Conservation (phyloP, 805 yeast genomes). For the Clavispora asparagi region DNA sequence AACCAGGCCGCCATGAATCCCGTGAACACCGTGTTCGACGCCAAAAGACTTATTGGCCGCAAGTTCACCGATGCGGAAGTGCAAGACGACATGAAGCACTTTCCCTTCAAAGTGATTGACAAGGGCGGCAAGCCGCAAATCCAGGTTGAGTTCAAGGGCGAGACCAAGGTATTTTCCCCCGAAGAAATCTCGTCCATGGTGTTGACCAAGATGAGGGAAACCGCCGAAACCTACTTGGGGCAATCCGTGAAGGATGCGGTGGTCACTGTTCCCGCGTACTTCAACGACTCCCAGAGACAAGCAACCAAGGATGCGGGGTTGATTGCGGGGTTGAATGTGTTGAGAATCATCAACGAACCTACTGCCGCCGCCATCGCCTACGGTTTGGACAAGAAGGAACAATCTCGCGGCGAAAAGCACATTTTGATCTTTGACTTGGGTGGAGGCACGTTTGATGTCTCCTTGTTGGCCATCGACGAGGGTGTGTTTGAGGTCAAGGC, state of each 20-base stretch:
- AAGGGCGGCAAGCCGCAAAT: constrained; percentile 83
- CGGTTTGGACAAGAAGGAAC: constrained; percentile 44
- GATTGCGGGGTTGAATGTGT: constrained; percentile 43
- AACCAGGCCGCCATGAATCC: constrained; percentile 99
- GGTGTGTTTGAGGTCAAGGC: constrained; percentile 93
- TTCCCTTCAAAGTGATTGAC: constrained; percentile 79
- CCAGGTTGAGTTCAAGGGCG: constrained; percentile 85
- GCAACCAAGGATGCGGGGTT: constrained; percentile 42
- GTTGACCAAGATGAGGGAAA: constrained; percentile 85
- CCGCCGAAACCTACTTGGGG: constrained; percentile 89
- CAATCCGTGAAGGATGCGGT: constrained; percentile 59
- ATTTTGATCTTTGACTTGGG: constrained; percentile 92
- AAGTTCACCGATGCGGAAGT: constrained; percentile 76
- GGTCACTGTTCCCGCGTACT: constrained; percentile 40
- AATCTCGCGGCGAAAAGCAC: constrained; percentile 71
- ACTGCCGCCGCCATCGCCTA: constrained; percentile 45
- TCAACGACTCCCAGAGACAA: constrained; percentile 41
- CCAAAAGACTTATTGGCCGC: constrained; percentile 90
- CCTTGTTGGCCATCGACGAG: constrained; percentile 78
- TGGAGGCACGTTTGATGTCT: constrained; percentile 97
- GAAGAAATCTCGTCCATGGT: constrained; percentile 95
- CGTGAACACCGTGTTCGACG: constrained; percentile 86
- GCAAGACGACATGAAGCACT: constrained; percentile 74
- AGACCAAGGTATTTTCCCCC: constrained; percentile 80
- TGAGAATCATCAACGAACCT: constrained; percentile 41